phyloP scores from a whole-genome alignment of 1,284 basidiomycete genomes.

The Austroboletus niveus region DNA sequence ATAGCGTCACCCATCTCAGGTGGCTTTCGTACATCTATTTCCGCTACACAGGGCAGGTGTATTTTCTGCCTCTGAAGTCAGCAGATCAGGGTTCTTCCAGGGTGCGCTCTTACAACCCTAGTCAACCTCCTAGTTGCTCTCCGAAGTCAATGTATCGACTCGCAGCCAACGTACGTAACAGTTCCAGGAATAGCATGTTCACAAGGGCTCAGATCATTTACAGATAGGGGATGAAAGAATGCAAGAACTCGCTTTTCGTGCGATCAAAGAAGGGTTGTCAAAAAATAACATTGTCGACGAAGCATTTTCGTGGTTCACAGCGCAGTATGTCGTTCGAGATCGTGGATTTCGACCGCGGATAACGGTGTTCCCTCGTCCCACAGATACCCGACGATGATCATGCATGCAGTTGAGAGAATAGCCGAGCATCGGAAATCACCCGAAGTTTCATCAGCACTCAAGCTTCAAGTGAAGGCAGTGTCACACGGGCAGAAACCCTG shows the following conservation, averaged over 20 bases:
- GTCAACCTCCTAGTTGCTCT: constrained; percentile 19
- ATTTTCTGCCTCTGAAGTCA: constrained; percentile 28
- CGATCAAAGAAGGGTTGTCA: constrained; percentile 27
- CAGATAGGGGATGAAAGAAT: constrained; percentile 29
- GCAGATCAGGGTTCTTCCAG: neutral
- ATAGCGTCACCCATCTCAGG: constrained; percentile 5
- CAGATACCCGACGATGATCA: constrained; percentile 17
- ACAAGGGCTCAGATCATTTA: constrained; percentile 1
- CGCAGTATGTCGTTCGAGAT: constrained; percentile 22
- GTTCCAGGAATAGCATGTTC: neutral
- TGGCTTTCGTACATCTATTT: constrained; percentile 31
- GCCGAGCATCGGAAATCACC: constrained; percentile 21
- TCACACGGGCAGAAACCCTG: constrained; percentile 28
- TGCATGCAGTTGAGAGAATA: constrained; percentile 21
- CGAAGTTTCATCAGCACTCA: constrained; percentile 22
- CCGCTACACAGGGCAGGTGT: constrained; percentile 31
- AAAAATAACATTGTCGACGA: constrained; percentile 29
- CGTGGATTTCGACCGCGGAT: neutral
- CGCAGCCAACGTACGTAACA: constrained; percentile 19
- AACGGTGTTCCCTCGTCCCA: constrained; percentile 13
- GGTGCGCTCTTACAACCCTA: neutral
- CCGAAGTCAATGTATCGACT: constrained; percentile 38
- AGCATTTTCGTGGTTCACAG: constrained; percentile 33
- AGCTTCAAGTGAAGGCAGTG: constrained; percentile 20
- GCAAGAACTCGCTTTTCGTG: constrained; percentile 23